Evolutionary conservation across 106 monocot species (phyloP), one percentile per base, ranked within the genome.

Genomic region (Dioscorea alata): DNA sequence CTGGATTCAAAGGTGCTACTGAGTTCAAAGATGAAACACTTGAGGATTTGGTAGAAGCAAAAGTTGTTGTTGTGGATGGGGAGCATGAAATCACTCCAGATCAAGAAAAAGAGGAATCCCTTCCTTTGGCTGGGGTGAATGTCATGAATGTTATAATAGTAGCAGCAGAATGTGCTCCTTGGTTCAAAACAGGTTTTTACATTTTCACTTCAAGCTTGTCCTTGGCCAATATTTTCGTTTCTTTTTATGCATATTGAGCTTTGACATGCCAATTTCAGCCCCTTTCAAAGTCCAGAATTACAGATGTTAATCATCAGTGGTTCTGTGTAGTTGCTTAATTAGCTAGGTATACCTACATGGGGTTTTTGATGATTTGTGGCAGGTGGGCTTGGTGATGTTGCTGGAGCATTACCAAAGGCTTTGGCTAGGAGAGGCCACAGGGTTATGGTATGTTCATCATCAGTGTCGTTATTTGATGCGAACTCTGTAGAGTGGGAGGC

Each of bases 331-430:
- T 42, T 42, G 2, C 42, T 42, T 42, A 42, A 42, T 42, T 42
- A 42, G 42, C 42, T 42, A 42, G 42, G 42, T 42, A 42, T 42
- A 42, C 42, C 42, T 42, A 42, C 0, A 10, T 42, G 42, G 42
- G 9, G 14, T 34, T 64, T 32, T 33, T 64, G 63, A 33, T 34
- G 17, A 24, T 35, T 64, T 64, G 17, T 12, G 10, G 61, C 59
- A 95, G 94, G 94, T 72, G 91, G 94, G 25, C 94, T 95, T 82
- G 94, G 88, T 73, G 94, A 95, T 86, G 94, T 95, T 81, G 91
- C 81, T 48, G 87, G 88, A 58, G 74, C 85, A 77, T 74, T 95
- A 71, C 91, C 94, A 23, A 95, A 95, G 78, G 94, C 88, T 75
- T 81, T 93, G 80, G 88, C 92, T 8, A 86, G 74, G 59, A 80